phyloP scores from a whole-genome alignment of 352 stramenopile species.

The Aphanomyces stellatus region DNA sequence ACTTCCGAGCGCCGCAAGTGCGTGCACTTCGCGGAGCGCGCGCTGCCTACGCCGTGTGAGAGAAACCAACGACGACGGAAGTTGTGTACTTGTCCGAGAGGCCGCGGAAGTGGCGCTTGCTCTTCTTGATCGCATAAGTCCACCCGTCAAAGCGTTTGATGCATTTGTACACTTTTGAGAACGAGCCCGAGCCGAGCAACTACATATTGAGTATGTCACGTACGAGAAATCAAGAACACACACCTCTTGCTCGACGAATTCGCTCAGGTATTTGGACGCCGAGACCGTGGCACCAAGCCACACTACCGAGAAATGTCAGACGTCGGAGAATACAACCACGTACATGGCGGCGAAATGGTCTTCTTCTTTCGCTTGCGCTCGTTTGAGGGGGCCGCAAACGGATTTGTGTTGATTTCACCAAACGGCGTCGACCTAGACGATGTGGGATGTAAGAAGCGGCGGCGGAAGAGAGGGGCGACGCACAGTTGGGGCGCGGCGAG shows the following conservation, averaged over 20 bases:
- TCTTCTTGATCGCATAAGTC: slow-evolving; percentile 84
- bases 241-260: slow-evolving; percentile 72
- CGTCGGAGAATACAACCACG: not conserved
- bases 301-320: not conserved
- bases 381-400: not conserved
- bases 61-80: not conserved
- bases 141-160: slow-evolving; percentile 82
- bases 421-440: not conserved
- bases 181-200: slow-evolving; percentile 73
- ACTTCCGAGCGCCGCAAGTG: slow-evolving; percentile 61
- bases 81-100: slow-evolving; percentile 70
- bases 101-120: slow-evolving; percentile 71
- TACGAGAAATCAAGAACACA: not conserved
- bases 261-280: slow-evolving; percentile 67
- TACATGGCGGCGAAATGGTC: not conserved
- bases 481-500: not conserved
- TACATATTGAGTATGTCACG: slow-evolving; percentile 19
- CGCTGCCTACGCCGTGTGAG: slow-evolving; percentile 36
- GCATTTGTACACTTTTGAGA: slow-evolving; percentile 83
- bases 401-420: slow-evolving; percentile 4
- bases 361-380: slow-evolving; percentile 3
- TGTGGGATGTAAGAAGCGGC: not conserved
- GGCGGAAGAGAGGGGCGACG: not conserved
- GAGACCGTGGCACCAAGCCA: slow-evolving; percentile 24
- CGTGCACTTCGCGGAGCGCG: slow-evolving; percentile 72